Conservation (phyloP, 176 grass and related monocot species). For the Carex pumila region DNA sequence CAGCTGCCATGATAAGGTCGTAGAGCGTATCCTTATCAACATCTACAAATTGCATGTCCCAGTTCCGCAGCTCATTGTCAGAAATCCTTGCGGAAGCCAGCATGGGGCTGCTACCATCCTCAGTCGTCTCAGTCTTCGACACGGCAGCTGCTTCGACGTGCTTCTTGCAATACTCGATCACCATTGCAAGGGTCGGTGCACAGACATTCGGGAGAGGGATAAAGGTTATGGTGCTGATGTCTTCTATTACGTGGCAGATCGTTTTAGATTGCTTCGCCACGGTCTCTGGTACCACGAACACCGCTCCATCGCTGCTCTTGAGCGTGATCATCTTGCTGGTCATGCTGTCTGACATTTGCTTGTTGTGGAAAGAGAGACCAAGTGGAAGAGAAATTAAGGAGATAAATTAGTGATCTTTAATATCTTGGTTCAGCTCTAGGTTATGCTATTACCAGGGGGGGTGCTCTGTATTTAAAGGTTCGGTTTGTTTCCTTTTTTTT, state of each 20-base stretch:
- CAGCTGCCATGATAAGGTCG: neutral
- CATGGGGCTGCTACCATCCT: too few relatives aligned
- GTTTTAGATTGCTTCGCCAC: conserved; percentile 19
- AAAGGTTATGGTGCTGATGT: neutral
- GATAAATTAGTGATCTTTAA: too few relatives aligned
- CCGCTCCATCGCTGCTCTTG: conserved; percentile 25
- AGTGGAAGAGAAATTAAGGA: too few relatives aligned
- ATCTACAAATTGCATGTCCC: neutral
- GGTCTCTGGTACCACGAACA: conserved; percentile 10
- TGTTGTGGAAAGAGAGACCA: neutral
- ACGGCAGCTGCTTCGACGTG: neutral
- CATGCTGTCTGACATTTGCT: neutral
- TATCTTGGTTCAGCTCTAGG: too few relatives aligned
- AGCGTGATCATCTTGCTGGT: conserved; percentile 14
- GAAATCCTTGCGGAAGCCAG: neutral
- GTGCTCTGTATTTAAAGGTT: too few relatives aligned
- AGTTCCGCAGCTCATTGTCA: neutral
- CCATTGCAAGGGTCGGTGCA: neutral
- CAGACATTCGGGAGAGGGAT: conserved; percentile 10
- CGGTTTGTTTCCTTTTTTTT: too few relatives aligned
- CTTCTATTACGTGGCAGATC: conserved; percentile 27
- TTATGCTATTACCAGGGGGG: too few relatives aligned
- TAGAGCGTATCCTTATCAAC: neutral
- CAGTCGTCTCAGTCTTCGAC: neutral
- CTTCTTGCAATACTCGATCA: neutral